A percentile compares a stretch with the other conserved stretches of the same genome.
These are phyloP conservation scores for Rosa lucieae DNA, from an alignment of 306 rosid species.

Conservation along the genomic window DNA sequence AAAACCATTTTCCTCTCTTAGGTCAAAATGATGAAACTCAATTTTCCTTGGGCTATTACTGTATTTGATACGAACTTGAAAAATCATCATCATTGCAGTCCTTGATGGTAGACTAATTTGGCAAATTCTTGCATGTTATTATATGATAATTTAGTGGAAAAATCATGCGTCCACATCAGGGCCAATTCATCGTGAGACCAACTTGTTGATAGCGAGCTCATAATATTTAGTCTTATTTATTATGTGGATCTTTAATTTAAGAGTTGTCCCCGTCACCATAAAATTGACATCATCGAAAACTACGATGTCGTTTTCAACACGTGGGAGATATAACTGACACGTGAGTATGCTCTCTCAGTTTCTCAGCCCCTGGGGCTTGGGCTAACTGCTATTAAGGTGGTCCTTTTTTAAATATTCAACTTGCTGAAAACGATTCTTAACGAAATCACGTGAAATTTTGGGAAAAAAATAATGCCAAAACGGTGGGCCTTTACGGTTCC, in stretches of 20 bases:
- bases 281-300: constrained; percentile 10
- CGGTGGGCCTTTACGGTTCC: background rate
- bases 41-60: no score
- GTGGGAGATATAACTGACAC: constrained; percentile 35
- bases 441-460: constrained; percentile 36
- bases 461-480: background rate
- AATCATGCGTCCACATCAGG: constrained; percentile 12
- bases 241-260: constrained; percentile 13
- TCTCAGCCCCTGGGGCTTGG: background rate
- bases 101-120: no score
- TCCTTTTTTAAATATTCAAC: constrained; percentile 19
- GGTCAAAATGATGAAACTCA: no score
- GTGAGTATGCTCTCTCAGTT: constrained; percentile 23
- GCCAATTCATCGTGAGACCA: constrained; percentile 6
- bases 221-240: background rate
- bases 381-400: constrained; percentile 10
- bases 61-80: no score
- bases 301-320: constrained; percentile 32
- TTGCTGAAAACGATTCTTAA: constrained; percentile 17
- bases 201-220: background rate
- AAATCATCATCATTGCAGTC: no score
- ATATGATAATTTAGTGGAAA: background rate
- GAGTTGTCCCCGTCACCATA: constrained; percentile 7
- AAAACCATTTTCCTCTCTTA: no score
- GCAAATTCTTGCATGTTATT: no score